Conservation (phyloP, 2,329 filamentous ascomycete species). For the Calonectria pseudoturangicola region DNA sequence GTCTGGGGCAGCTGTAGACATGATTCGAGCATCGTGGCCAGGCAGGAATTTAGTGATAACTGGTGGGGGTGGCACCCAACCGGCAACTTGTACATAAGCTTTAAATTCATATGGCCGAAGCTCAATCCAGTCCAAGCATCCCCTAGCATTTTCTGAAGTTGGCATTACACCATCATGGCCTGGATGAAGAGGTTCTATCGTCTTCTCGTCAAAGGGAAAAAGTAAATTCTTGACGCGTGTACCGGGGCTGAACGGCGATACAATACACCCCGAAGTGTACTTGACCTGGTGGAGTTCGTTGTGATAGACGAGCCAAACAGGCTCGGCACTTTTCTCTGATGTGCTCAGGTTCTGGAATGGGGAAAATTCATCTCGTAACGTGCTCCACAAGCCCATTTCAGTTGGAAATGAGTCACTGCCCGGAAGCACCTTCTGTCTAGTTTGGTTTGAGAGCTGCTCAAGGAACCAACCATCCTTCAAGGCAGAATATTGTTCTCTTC, state of each 20-base stretch:
- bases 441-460: slow-evolving; percentile 8
- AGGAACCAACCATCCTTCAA: slow-evolving; percentile 4
- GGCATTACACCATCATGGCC: not conserved
- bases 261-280: not conserved
- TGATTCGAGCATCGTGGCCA: not conserved
- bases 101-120: not conserved
- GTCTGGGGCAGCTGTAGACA: not conserved
- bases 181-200: not conserved
- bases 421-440: not conserved
- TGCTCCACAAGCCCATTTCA: slow-evolving; percentile 9
- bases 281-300: not conserved
- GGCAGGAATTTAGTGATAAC: not conserved
- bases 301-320: slow-evolving; percentile 7
- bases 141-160: not conserved
- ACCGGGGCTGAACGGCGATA: not conserved
- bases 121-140: slow-evolving; percentile 11
- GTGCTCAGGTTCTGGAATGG: not conserved
- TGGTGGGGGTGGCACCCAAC: slow-evolving; percentile 2
- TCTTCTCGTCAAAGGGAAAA: not conserved
- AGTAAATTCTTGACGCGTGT: not conserved
- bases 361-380: not conserved
- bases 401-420: not conserved
- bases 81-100: not conserved
- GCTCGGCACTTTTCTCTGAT: not conserved
- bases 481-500: not conserved